Evolutionary conservation across 176 grass and related monocot species (phyloP).

Genomic region (Oropetium thomaeum): DNA sequence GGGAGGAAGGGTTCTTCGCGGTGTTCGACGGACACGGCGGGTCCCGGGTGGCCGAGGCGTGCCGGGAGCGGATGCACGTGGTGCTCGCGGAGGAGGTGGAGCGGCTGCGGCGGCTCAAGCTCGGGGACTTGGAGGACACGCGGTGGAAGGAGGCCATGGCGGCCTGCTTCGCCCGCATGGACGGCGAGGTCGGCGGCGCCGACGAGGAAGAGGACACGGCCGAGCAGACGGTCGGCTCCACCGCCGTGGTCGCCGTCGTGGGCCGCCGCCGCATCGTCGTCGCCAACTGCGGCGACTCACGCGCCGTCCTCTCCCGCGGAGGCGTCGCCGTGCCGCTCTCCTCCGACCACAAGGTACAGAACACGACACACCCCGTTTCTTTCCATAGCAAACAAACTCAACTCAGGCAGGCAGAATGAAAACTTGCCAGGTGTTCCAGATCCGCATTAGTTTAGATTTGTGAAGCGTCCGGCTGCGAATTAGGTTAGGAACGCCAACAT

Average conservation of each 20-base stretch:
- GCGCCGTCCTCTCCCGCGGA: conserved; percentile 63
- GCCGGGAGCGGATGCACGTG: conserved; percentile 55
- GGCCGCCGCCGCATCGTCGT: conserved; percentile 53
- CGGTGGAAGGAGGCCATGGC: conserved; percentile 55
- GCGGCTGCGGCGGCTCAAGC: background rate
- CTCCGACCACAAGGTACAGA: conserved; percentile 68
- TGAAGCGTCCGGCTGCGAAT: background rate
- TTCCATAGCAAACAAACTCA: background rate
- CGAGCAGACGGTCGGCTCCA: conserved; percentile 43
- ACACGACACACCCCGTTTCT: background rate
- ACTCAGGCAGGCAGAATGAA: background rate
- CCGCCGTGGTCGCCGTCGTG: conserved; percentile 54
- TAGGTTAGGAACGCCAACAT: conserved; percentile 24
- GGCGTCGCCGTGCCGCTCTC: conserved; percentile 70
- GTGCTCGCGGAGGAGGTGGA: conserved; percentile 77
- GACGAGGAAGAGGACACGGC: background rate
- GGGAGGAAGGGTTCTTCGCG: conserved; percentile 45
- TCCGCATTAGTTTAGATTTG: conserved; percentile 10
- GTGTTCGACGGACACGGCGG: conserved; percentile 70
- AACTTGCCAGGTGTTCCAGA: background rate
- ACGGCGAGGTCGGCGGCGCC: conserved; percentile 42
- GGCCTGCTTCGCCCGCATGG: conserved; percentile 61
- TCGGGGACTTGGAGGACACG: background rate
- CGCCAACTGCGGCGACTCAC: conserved; percentile 76
- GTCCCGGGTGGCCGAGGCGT: conserved; percentile 42